Conservation (phyloP, 176 grass and related monocot genomes). For the Dactylis glomerata region DNA sequence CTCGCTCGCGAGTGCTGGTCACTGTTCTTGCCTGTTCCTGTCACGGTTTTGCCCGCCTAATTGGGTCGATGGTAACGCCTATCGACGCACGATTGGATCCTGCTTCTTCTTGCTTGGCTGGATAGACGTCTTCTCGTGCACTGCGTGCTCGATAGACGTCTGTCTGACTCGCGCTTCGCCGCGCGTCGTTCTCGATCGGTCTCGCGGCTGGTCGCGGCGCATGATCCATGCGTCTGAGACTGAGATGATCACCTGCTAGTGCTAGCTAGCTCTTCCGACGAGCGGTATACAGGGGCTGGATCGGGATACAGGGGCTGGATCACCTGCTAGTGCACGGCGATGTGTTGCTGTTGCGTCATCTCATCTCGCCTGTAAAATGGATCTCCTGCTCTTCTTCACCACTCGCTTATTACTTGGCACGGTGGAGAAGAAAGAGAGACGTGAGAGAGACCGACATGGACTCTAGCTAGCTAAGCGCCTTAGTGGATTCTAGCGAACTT, state of each 20-base stretch:
- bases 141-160: not conserved
- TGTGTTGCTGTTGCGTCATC: not conserved
- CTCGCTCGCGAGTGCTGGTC: slow-evolving; percentile 27
- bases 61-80: not conserved
- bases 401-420: not conserved
- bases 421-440: not conserved
- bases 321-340: not conserved
- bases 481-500: no score
- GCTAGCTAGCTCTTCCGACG: slow-evolving; percentile 21
- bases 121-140: not conserved
- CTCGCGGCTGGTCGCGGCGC: not conserved
- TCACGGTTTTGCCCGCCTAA: not conserved
- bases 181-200: slow-evolving; percentile 13
- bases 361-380: not conserved
- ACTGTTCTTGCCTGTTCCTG: not conserved
- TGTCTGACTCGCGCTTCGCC: not conserved
- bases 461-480: not conserved
- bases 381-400: not conserved
- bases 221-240: not conserved
- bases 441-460: not conserved
- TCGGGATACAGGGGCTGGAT: not conserved
- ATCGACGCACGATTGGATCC: not conserved
- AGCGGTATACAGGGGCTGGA: slow-evolving; percentile 9
- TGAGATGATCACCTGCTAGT: not conserved
- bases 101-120: no score